Evolutionary conservation across 2,329 filamentous ascomycete genomes (phyloP), one percentile per base, ranked within the genome.

Genomic region (Cytospora chrysosperma): DNA sequence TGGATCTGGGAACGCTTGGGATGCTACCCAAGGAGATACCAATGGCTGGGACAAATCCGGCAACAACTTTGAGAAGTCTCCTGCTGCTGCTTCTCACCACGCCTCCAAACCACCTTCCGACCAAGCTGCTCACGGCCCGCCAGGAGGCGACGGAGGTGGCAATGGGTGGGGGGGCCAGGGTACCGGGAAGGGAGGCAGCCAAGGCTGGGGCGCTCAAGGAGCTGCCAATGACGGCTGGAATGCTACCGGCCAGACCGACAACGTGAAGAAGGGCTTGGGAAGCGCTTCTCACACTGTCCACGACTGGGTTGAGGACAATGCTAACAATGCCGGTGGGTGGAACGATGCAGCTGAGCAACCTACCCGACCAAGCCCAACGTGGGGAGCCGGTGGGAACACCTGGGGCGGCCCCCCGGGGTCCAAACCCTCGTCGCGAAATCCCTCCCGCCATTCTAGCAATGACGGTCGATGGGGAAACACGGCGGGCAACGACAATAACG

Each of bases 381-480:
- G 27, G 15, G 57, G 24, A 34, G 5, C 12, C n/a, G 47, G 30
- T 17, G 8, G 13, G 15, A 49, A 56, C 13, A 27, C n/a, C 24
- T 61, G 56, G 63, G 40, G 54, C 28, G 59, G 55, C 13, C 59
- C 59, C 43, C 37, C 59, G 49, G 59, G 51, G 9, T 55, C 63
- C n/a, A 51, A 28, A 24, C 55, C 55, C 19, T 17, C 24, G 5
- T 58, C 58, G 27, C 27, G 26, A 24, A 50, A 58, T 40, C 43
- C 59, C 12, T 54, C 43, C 17, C 51, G 21, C 1, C 24, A 21
- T 37, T 43, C 40, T 50, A 65, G 61, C 49, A 30, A 21, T 17
- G 51, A 60, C 13, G 53, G 24, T 19, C 43, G 30, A 26, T 61
- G 62, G 62, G 40, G 12, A 30, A 19, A 40, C 8, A 30, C 28